Evolutionary conservation across 345 rosid genomes (phyloP).

Genomic region (Kandelia obovata): DNA sequence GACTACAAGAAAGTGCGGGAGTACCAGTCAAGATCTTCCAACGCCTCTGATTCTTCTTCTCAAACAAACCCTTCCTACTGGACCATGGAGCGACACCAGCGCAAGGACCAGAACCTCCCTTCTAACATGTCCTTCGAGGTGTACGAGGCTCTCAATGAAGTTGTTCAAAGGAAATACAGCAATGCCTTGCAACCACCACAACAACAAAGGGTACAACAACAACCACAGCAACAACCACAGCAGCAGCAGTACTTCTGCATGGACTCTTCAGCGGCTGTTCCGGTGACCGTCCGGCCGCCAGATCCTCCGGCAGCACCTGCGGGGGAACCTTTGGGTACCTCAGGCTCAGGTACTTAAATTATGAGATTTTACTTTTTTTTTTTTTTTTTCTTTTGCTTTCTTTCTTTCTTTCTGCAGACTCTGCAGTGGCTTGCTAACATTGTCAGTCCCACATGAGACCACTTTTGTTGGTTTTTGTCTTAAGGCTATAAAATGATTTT

Average conservation of each 20-base stretch:
- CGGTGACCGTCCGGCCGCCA: not conserved
- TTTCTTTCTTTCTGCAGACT: not conserved
- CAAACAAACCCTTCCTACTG: constrained; percentile 23
- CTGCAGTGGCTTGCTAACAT: not conserved
- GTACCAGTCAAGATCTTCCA: constrained; percentile 17
- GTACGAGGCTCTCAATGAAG: constrained; percentile 29
- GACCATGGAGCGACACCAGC: constrained; percentile 29
- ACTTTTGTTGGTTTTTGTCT: constrained; percentile 22
- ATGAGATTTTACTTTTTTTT: not conserved
- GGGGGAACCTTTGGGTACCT: not conserved
- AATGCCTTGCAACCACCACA: not conserved
- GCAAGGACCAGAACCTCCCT: constrained; percentile 36
- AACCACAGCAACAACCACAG: not conserved
- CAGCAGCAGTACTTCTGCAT: not conserved
- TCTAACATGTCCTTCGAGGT: constrained; percentile 32
- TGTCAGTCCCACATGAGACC: constrained; percentile 39
- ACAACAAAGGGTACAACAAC: not conserved
- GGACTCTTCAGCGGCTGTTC: not conserved
- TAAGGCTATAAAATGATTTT: constrained; percentile 14
- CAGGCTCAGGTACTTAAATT: constrained; percentile 16
- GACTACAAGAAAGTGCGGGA: constrained; percentile 37
- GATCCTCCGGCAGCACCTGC: constrained; percentile 14
- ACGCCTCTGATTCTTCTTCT: constrained; percentile 6
- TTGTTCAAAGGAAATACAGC: constrained; percentile 28
- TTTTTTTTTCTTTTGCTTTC: not conserved